Percentiles rank a stretch among this genome's conserved stretches.
These are phyloP conservation scores for Xylaria bambusicola DNA, from an alignment of 495 filamentous ascomycete genomes.

Conservation along the genomic window DNA sequence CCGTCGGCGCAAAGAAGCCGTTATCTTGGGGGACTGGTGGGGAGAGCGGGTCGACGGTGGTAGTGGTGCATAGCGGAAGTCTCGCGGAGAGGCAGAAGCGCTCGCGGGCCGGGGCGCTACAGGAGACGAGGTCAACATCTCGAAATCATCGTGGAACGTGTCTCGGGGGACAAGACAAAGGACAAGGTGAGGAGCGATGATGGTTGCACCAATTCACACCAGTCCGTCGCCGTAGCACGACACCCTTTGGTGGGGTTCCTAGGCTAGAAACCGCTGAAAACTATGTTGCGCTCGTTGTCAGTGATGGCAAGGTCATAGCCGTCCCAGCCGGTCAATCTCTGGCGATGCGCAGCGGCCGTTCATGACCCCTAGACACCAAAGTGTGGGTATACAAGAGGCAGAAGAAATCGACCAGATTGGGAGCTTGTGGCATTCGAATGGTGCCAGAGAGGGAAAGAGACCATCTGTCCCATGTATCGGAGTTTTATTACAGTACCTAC, in stretches of 20 bases:
- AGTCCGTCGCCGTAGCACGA: slow-evolving; percentile 22
- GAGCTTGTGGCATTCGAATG: too few relatives aligned
- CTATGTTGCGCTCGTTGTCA: too few relatives aligned
- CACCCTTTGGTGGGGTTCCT: slow-evolving; percentile 16
- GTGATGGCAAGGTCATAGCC: slow-evolving; percentile 11
- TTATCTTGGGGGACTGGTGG: slow-evolving; percentile 47
- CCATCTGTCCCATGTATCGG: too few relatives aligned
- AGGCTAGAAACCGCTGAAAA: not conserved
- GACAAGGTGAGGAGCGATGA: not conserved
- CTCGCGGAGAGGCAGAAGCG: slow-evolving; percentile 50
- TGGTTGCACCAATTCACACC: not conserved
- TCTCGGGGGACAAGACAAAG: slow-evolving; percentile 1
- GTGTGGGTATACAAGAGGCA: too few relatives aligned
- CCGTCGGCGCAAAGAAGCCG: slow-evolving; percentile 46
- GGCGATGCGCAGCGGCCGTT: slow-evolving; percentile 1
- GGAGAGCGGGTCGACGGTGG: slow-evolving; percentile 34
- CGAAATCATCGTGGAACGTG: slow-evolving; percentile 22
- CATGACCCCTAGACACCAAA: slow-evolving; percentile 3
- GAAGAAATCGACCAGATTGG: too few relatives aligned
- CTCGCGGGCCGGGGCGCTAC: slow-evolving; percentile 41
- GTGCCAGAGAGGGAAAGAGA: too few relatives aligned
- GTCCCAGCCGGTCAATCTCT: slow-evolving; percentile 9
- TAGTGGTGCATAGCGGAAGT: slow-evolving; percentile 49
- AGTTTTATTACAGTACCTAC: too few relatives aligned
- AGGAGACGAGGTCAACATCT: slow-evolving; percentile 54